Evolutionary conservation across 2,329 filamentous ascomycete species (phyloP).

Genomic region (Aspergillus tamarii): DNA sequence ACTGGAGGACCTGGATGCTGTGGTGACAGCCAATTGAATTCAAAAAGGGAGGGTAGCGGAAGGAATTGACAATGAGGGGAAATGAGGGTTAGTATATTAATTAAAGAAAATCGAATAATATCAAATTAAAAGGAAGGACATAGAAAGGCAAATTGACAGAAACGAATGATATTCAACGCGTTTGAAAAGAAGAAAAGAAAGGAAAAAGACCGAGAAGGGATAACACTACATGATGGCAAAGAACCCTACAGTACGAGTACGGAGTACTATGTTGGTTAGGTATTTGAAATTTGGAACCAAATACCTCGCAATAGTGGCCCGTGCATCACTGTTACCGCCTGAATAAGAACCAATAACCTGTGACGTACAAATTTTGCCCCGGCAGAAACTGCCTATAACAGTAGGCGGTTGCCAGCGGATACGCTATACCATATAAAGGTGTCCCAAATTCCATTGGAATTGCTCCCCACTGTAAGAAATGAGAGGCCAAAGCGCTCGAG

Average conservation of each 20-base stretch:
- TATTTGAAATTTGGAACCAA: no score
- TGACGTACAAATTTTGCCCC: no score
- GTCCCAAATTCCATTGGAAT: no score
- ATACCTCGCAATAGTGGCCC: no score
- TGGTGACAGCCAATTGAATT: background rate
- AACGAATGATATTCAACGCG: background rate
- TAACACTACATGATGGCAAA: background rate
- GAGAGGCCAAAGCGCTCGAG: background rate
- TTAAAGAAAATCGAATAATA: background rate
- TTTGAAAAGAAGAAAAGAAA: conserved; percentile 1
- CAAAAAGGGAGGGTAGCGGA: background rate
- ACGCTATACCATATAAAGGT: no score
- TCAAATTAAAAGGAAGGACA: background rate
- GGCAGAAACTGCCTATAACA: no score
- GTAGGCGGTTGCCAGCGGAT: no score
- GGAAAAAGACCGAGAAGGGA: background rate
- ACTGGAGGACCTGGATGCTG: background rate
- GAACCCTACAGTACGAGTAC: no score
- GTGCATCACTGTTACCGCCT: no score
- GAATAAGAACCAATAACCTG: no score
- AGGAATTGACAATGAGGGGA: background rate
- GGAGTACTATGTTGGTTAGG: no score
- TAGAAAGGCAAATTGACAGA: background rate
- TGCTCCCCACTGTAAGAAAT: background rate
- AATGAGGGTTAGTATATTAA: background rate